Conservation (phyloP, 2,329 filamentous ascomycete species). For the Colletotrichum magnum region DNA sequence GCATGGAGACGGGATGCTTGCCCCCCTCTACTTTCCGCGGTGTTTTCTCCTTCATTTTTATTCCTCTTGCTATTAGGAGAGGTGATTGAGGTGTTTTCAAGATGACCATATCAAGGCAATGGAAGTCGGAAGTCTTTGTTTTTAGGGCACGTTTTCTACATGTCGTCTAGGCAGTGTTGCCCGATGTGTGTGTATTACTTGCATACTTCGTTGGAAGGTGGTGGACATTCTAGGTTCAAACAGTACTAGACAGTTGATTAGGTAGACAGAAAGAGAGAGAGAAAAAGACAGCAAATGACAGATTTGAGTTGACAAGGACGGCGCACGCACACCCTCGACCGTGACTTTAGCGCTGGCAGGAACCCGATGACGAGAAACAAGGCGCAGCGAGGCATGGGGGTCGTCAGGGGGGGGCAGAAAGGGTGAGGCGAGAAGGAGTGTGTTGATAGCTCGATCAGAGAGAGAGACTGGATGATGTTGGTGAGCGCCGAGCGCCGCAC, state of each 20-base stretch:
- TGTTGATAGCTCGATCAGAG: not conserved
- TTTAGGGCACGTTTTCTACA: not conserved
- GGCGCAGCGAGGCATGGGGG: conserved; percentile 4
- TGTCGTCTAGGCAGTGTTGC: not conserved
- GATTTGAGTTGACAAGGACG: conserved; percentile 1
- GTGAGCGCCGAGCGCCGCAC: too few relatives aligned
- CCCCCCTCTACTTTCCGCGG: too few relatives aligned
- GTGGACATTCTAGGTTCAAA: conserved; percentile 26
- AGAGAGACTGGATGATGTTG: not conserved
- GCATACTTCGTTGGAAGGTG: conserved; percentile 18
- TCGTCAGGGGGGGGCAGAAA: not conserved
- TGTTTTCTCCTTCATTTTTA: not conserved
- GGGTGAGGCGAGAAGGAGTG: not conserved
- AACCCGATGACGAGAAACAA: conserved; percentile 18
- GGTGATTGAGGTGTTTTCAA: not conserved
- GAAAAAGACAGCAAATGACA: not conserved
- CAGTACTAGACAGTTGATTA: conserved; percentile 19
- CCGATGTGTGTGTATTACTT: conserved; percentile 3
- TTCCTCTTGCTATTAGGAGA: not conserved
- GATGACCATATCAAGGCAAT: not conserved
- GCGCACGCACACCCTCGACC: too few relatives aligned
- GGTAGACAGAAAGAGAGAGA: not conserved
- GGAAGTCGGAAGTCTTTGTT: not conserved
- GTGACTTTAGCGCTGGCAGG: too few relatives aligned
- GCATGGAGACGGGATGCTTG: not conserved